Base-by-base conservation (phyloP, 1,139 yeast genomes). In the Starmera stellimalicola region DNA sequence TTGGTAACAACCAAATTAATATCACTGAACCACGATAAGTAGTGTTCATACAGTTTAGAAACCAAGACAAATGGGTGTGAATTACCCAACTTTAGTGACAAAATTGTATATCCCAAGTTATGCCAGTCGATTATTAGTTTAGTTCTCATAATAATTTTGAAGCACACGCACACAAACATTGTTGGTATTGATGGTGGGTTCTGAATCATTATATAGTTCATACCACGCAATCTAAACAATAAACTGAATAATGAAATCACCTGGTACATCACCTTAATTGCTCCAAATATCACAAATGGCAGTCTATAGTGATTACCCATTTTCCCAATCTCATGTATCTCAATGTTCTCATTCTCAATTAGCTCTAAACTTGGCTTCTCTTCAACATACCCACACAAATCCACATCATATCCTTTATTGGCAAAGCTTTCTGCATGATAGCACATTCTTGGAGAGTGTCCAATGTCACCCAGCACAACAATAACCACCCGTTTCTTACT, bases 131-230 rank as follows among this genome's bases (percentile, higher is more conserved):
- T 73, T 15, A 91, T 68, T 26, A 91, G 60, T 47, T 70, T 73
- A 6, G 74, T 62, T 8, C 80, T 73, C 32, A 78, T 70, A 26
- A 73, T 35, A 30, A 64, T 54, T 37, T 73, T 70, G 51, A 71
- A 76, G 2, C 78, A 29, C 5, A 81, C 69, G 1, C 74, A 68
- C 7, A 88, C 62, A 0, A 79, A 70, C 24, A 93, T 61, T 5
- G 85, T 63, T 1, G 99, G 99, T 30, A 93, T 68, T 5, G 87
- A 74, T 0, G 99, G 99, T 1, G 99, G 99, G 53, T 88, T 91
- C 60, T 91, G 95, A 18, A 88, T 68, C 53, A 88, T 47, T n/a
- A 87, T 65, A 47, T 65, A 85, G 41, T 79, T 73, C 27, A 78
- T 70, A 10, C 80, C 84, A 36, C 80, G 63, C 26, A 82, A 59